A percentile compares a stretch with the other conserved stretches of the same genome.
Evolutionary conservation across 768 basidiomycete species (phyloP).

Genomic region (Mycena venus): DNA sequence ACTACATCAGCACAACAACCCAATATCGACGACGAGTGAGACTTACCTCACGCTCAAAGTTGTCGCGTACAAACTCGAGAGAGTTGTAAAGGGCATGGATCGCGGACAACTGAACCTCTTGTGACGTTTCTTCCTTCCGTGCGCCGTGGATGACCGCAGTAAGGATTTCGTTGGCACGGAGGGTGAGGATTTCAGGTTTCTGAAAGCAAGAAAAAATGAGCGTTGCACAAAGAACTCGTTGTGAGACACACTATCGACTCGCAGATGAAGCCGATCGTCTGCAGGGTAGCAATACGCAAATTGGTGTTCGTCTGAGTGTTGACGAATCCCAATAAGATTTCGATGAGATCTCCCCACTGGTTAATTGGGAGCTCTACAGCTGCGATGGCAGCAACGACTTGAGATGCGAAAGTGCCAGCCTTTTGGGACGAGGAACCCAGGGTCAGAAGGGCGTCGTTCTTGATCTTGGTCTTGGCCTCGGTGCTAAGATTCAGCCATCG

Average conservation of each 20-base stretch:
- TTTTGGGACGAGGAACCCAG: slow-evolving; percentile 80
- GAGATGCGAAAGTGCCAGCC: slow-evolving; percentile 90
- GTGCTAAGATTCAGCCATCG: slow-evolving; percentile 87
- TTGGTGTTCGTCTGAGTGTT: slow-evolving; percentile 80
- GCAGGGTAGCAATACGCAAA: slow-evolving; percentile 88
- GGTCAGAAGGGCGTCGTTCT: slow-evolving; percentile 86
- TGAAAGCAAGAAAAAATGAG: slow-evolving; percentile 50
- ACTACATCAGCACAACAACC: slow-evolving; percentile 31
- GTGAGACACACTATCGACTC: slow-evolving; percentile 87
- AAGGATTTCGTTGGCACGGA: slow-evolving; percentile 96
- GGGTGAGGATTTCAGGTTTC: slow-evolving; percentile 93
- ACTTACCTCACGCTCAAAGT: slow-evolving; percentile 96
- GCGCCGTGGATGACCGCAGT: slow-evolving; percentile 99
- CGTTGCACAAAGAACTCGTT: slow-evolving; percentile 16
- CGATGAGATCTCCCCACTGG: slow-evolving; percentile 94
- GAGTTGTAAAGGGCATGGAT: slow-evolving; percentile 95
- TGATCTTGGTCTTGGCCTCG: slow-evolving; percentile 83
- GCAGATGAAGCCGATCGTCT: slow-evolving; percentile 97
- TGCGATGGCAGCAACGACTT: slow-evolving; percentile 95
- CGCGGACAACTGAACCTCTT: slow-evolving; percentile 93
- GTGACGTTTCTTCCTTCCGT: slow-evolving; percentile 92
- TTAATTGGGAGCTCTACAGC: slow-evolving; percentile 90
- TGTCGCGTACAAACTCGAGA: slow-evolving; percentile 96
- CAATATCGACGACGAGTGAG: background rate
- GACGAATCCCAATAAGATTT: slow-evolving; percentile 88